phyloP scores from a whole-genome alignment of 192 early-diverging fungal genomes.

The Mortierella alpina region DNA sequence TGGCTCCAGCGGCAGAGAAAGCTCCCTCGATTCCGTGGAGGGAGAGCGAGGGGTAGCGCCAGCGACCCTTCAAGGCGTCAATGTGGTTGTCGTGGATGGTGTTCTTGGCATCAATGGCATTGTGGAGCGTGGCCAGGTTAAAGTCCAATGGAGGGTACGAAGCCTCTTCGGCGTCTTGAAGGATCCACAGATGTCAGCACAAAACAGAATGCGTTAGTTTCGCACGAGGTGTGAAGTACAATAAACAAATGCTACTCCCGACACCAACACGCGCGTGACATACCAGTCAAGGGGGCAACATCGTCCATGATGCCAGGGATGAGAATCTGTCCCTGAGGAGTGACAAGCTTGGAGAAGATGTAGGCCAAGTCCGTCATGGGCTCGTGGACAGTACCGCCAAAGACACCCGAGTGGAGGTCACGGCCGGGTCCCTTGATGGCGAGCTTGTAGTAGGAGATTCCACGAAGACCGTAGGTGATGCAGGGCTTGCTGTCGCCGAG shows the following conservation, averaged over 20 bases:
- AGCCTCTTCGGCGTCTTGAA: slow-evolving; percentile 75
- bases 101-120: slow-evolving; percentile 77
- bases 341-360: slow-evolving; percentile 87
- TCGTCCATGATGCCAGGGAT: slow-evolving; percentile 93
- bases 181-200: background rate
- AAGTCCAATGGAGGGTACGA: slow-evolving; percentile 91
- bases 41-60: slow-evolving; percentile 96
- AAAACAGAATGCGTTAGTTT: background rate
- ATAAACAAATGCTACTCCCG: too few species aligned
- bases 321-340: slow-evolving; percentile 87
- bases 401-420: slow-evolving; percentile 97
- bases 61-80: slow-evolving; percentile 88
- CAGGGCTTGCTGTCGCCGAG: slow-evolving; percentile 95
- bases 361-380: slow-evolving; percentile 96
- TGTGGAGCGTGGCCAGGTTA: slow-evolving; percentile 79
- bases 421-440: slow-evolving; percentile 83
- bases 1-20: slow-evolving; percentile 91
- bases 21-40: slow-evolving; percentile 98
- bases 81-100: slow-evolving; percentile 83
- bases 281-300: slow-evolving; percentile 84
- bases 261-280: background rate
- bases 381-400: slow-evolving; percentile 94
- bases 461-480: slow-evolving; percentile 97
- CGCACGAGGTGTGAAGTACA: background rate
- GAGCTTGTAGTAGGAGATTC: slow-evolving; percentile 73